Base-by-base conservation (phyloP, 1,284 basidiomycete genomes). In the Peniophora sp. region DNA sequence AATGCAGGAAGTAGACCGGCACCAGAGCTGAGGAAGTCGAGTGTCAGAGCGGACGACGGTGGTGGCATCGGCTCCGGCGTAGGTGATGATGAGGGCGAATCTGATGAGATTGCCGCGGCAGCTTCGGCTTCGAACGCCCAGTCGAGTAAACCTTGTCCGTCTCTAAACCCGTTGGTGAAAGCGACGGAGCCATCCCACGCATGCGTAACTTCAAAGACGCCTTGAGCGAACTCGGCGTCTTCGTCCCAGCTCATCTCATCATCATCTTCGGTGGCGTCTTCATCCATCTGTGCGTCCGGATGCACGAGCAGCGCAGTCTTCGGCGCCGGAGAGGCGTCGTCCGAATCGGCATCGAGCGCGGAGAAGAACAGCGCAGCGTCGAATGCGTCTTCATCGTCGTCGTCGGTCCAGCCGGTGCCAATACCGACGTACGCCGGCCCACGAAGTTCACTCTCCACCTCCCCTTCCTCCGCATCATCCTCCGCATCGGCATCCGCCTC, bases 291-390 rank as follows among this genome's bases (percentile, higher is more conserved):
- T 15, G 37, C 6, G 15, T n/a, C 18, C 8, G 37, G n/a, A n/a
- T n/a, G 15, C 66, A 39, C 66, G 67, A 5, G 64, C 56, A 35
- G 63, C 62, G 41, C 60, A n/a, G n/a, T n/a, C n/a, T n/a, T n/a
- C 60, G 15, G 64, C 65, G 6, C 61, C 60, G 58, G 59, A 47
- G 68, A 71, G 1, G 73, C 67, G 57, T 80, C 83, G 20, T 80
- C 78, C 8, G 64, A 63, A 22, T 65, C 68, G 52, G 68, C 69
- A 37, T 58, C 61, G 32, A 89, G 74, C 60, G 85, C 84, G 37
- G 81, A 78, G 60, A 88, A 89, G 67, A 88, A 88, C 0, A 90
- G 62, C 56, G 89, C 85, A 3, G 86, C 87, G 55, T 89, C 85
- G 57, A 86, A 87, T 52, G 76, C 79, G 1, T 78, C 84, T 59